Percentiles rank a stretch among this genome's conserved stretches.
These are phyloP conservation scores for Afroboletus lepidellus DNA, from an alignment of 1,284 basidiomycete genomes.

Conservation along the genomic window DNA sequence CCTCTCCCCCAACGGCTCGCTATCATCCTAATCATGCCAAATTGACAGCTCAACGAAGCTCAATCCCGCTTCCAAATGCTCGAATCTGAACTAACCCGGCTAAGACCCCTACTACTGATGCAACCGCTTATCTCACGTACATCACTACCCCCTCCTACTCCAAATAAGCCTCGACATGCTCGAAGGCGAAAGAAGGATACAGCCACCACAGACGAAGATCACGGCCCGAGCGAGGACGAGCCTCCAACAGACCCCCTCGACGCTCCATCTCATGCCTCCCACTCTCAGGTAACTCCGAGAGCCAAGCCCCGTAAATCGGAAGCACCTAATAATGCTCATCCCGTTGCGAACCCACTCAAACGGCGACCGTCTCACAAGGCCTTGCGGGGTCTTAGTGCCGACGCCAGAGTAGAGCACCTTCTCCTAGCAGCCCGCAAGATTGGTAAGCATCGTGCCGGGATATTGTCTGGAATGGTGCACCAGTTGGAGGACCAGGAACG, in stretches of 20 bases:
- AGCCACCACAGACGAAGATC: conserved; percentile 21
- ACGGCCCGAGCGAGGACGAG: conserved; percentile 29
- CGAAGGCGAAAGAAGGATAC: conserved; percentile 32
- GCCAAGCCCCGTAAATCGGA: conserved; percentile 27
- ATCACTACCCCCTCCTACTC: conserved; percentile 19
- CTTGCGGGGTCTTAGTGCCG: conserved; percentile 35
- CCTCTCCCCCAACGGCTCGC: not conserved
- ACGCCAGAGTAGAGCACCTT: conserved; percentile 49
- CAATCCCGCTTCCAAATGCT: conserved; percentile 39
- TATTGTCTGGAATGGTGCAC: conserved; percentile 37
- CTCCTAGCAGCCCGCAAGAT: conserved; percentile 48
- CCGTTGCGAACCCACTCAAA: conserved; percentile 15
- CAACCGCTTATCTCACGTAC: conserved; percentile 37
- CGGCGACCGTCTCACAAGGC: conserved; percentile 29
- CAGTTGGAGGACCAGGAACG: conserved; percentile 30
- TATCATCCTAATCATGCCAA: conserved; percentile 8
- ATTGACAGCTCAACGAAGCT: conserved; percentile 41
- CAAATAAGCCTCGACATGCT: conserved; percentile 18
- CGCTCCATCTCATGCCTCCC: conserved; percentile 18
- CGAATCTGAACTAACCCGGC: conserved; percentile 43
- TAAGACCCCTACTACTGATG: conserved; percentile 47
- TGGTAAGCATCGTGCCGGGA: conserved; percentile 42
- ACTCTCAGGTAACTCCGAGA: conserved; percentile 24
- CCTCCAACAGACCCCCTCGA: conserved; percentile 9
- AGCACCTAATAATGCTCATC: conserved; percentile 5